Evolutionary conservation across 352 stramenopile genomes (phyloP), one percentile per base, ranked within the genome.

Genomic region (Phytophthora hybrid): DNA sequence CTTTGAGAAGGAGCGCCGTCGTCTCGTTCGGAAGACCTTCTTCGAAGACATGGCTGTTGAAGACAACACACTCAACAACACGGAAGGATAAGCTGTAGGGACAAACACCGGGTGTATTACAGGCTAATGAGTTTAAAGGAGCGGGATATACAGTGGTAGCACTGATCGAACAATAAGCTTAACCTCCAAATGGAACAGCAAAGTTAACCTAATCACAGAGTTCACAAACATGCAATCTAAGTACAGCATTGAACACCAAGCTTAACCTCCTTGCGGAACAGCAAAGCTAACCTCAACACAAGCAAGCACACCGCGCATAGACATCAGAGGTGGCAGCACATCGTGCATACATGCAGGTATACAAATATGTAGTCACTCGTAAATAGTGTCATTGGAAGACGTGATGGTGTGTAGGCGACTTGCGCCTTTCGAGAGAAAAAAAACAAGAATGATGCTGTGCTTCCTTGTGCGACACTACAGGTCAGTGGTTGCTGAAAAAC

Each of bases 201-300:
- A 52, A 26, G 18, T 52, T 52, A 52, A 23, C n/a, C 44, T 66
- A 56, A 21, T 63, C 49, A 63, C 63, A 63, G 41, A 63, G 63
- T 63, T 64, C 63, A 16, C 51, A 52, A 46, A 59, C 31, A 66
- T 19, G 29, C 14, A 47, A 58, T 66, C 31, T 51, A 9, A 59
- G 49, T 59, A 34, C 52, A 29, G 52, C 63, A 52, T 69, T 39
- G 46, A 70, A 62, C 59, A 69, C 52, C 59, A 66, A 78, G 66
- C 57, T 78, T 74, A 66, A 71, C 66, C 52, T 74, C 71, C 34
- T 69, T 71, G 46, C 32, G 56, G 72, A 75, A 72, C 72, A 75
- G 44, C 66, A 76, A 74, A 57, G 34, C 66, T 75, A 75, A 71
- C 61, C 60, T 71, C 46, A 56, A 67, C 29, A 21, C 51, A 63